Evolutionary conservation across 495 filamentous ascomycete genomes (phyloP), one percentile per base, ranked within the genome.

Genomic region (Aspergillus baeticus): DNA sequence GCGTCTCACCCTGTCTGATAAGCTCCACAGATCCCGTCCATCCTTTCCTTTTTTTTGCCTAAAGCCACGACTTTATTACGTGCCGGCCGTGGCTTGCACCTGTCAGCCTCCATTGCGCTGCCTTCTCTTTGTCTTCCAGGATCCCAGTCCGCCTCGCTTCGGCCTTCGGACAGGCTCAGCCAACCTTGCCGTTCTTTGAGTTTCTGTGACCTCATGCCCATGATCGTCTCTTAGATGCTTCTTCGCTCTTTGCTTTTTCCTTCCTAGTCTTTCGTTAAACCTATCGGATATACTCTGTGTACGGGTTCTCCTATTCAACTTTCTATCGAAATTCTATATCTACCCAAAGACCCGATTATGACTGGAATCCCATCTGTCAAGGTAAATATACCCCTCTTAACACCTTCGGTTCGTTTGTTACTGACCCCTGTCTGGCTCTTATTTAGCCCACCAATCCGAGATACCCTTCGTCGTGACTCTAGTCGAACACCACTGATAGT

Each of bases 401-500:
- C 10, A 8, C 7, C n/a, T 44, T 42, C 26, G 17, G 45, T 57
- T 15, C 45, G 36, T 49, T 37, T 55, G 22, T 55, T 21, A 26
- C 34, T 57, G 44, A 57, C 37, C 36, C 45, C 45, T 50, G 54
- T 50, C 22, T 57, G 54, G 15, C 49, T 18, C 54, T 57, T 43
- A 45, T 43, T 57, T 57, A 57, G 54, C 54, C 45, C 37, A 36
- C 54, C 54, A 50, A 57, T 50, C 23, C 20, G 45, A 55, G 45
- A 55, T 60, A 55, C 51, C 22, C 33, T 48, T 29, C 45, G 14
- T 14, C 13, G 26, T 43, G 45, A 44, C 46, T 35, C 22, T 36
- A 37, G 33, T 38, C 5, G 42, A 20, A 31, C 21, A 38, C 36
- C 36, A 36, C 44, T 21, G 15, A 31, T 3, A 57, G 18, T 47